A percentile compares a stretch with the other conserved stretches of the same genome.
Evolutionary conservation across 2,329 filamentous ascomycete genomes (phyloP).

Genomic region (Pseudocercospora fijiensis): DNA sequence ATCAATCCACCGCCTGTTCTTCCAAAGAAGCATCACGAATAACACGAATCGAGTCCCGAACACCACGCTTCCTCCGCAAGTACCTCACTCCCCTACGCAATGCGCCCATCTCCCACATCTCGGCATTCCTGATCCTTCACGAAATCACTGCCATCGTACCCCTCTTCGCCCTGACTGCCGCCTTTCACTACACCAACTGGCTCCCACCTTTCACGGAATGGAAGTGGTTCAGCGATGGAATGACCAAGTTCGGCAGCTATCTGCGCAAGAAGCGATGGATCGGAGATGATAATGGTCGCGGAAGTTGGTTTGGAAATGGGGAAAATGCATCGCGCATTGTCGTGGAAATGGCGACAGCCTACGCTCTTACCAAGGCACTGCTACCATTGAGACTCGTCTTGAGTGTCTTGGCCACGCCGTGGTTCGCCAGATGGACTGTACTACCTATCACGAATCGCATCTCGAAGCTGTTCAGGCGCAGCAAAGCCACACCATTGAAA

Average conservation of each 20-base stretch:
- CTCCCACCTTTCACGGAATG: slow-evolving; percentile 62
- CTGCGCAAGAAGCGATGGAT: slow-evolving; percentile 82
- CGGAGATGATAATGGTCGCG: slow-evolving; percentile 41
- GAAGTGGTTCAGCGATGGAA: slow-evolving; percentile 59
- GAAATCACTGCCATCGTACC: slow-evolving; percentile 86
- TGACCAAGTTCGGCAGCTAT: slow-evolving; percentile 74
- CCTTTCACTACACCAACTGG: slow-evolving; percentile 79
- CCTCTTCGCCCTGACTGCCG: slow-evolving; percentile 67
- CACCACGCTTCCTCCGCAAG: slow-evolving; percentile 66
- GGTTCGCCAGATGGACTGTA: slow-evolving; percentile 74
- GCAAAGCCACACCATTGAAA: slow-evolving; percentile 18
- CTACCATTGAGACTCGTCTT: slow-evolving; percentile 72
- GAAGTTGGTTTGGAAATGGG: slow-evolving; percentile 42
- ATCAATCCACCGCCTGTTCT: neutral
- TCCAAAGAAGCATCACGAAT: slow-evolving; percentile 29
- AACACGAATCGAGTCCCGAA: slow-evolving; percentile 40
- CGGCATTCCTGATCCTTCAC: slow-evolving; percentile 85
- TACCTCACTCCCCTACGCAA: slow-evolving; percentile 69
- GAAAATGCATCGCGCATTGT: slow-evolving; percentile 55
- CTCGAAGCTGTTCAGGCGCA: slow-evolving; percentile 41
- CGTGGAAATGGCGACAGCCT: slow-evolving; percentile 77
- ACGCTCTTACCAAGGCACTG: slow-evolving; percentile 83
- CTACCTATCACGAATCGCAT: slow-evolving; percentile 47
- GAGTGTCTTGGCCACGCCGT: slow-evolving; percentile 87
- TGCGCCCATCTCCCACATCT: slow-evolving; percentile 78